Evolutionary conservation across 352 stramenopile species (phyloP), one percentile per base, ranked within the genome.

Genomic region (Halophytophthora polymorphica): DNA sequence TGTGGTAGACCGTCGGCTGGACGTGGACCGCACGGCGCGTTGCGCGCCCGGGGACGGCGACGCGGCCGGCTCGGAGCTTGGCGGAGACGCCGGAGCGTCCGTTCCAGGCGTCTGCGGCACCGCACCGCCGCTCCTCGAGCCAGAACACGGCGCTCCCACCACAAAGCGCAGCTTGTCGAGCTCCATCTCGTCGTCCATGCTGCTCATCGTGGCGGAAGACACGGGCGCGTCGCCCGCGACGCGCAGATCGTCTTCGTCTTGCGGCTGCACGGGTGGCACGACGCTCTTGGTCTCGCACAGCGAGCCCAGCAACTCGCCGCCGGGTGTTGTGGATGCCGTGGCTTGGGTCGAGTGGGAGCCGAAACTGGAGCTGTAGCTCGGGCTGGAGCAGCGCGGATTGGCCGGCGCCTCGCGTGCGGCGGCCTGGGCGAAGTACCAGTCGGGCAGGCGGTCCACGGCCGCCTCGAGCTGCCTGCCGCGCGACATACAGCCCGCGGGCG

Each of bases 401-500:
- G 59, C 44, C 37, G 60, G 38, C 45, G 56, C 47, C 18, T 53
- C 25, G 53, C 43, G 50, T 50, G 71, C 38, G 54, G 58, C 60
- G 8, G 6, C 46, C 29, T 64, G 48, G 23, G 64, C 73, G 56
- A 90, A 88, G 53, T 83, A 87, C 74, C 74, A 87, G 23, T 72
- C 61, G 1, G 79, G 75, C 21, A 90, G 57, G 57, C 66, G 77
- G 40, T 90, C 79, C 12, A 90, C 73, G 10, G 68, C 80, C 10
- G 69, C 77, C 47, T 90, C 80, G 44, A 90, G 74, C 50, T 87
- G 72, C 44, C 69, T 65, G 40, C 77, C 77, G 35, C 80, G 77
- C 8, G 77, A 85, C 25, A 73, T 58, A 17, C 68, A 22, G 11
- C 39, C 18, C 23, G 67, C 25, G 17, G 53, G 28, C 28, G 39